A percentile compares a stretch with the other conserved stretches of the same genome.
Conservation (phyloP, 148 eudicot species). For the Camellia lanceoleosa region DNA sequence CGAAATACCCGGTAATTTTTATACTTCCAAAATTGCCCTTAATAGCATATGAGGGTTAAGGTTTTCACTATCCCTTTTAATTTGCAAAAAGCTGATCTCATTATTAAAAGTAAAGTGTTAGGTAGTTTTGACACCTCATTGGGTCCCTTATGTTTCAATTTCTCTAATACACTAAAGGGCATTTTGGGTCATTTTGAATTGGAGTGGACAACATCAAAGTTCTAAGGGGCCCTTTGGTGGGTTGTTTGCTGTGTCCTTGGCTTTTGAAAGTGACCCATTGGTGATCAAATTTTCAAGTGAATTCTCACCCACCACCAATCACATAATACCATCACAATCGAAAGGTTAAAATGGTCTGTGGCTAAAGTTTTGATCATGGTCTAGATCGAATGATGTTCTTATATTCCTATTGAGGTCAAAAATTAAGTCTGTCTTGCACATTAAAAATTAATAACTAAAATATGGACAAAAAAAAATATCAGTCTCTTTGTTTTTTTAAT, state of each 20-base stretch:
- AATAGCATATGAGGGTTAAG: neutral
- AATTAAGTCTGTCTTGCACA: too few relatives aligned
- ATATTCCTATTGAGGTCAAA: too few relatives aligned
- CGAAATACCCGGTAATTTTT: conserved; percentile 6
- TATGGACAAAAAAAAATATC: too few relatives aligned
- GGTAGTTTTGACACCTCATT: conserved; percentile 2
- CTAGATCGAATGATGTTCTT: neutral
- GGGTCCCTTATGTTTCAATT: conserved; percentile 1
- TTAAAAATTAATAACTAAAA: too few relatives aligned
- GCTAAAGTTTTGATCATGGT: neutral
- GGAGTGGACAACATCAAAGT: neutral
- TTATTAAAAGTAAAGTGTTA: neutral
- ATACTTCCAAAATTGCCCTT: neutral
- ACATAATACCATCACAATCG: neutral
- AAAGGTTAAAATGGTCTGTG: neutral
- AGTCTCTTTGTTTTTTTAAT: too few relatives aligned
- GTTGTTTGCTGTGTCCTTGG: neutral
- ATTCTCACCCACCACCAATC: conserved; percentile 3
- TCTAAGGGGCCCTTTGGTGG: neutral
- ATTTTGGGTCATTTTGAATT: neutral
- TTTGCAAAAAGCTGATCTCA: neutral
- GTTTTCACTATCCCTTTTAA: neutral
- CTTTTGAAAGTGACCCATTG: neutral
- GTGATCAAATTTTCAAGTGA: neutral
- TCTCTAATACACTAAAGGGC: neutral